Base-by-base conservation (phyloP, 2,329 filamentous ascomycete genomes). In the Ophiostoma himal-ulmi region DNA sequence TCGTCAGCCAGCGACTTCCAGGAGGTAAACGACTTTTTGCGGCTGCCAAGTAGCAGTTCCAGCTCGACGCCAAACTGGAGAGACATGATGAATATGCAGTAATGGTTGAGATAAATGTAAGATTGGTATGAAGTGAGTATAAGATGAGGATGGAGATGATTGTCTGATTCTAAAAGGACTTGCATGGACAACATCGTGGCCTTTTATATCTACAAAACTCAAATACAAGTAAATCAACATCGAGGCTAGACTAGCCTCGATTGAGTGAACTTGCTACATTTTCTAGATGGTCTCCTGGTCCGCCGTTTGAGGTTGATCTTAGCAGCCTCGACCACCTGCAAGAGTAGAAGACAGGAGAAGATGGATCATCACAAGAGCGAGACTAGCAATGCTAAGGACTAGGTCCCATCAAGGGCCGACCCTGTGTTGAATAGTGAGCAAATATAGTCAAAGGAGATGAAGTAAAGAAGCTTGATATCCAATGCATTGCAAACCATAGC, bases 21-120 rank as follows among this genome's bases (percentile, higher is more conserved):
- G 1, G 70, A 69, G 4, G 75, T 74, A 10, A 76, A 76, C 11
- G 74, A 71, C 71, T 77, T 79, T 48, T 78, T 77, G 65, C 75
- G 76, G 70, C 77, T 75, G 13, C 74, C 76, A 3, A 81, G 73
- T 6, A 80, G 77, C 3, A 81, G 74, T 73, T 81, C 80, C 30
- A 81, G 75, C 73, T 81, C 80, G 26, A 81, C 72, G 26, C 80
- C 80, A 67, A 81, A 81, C 41, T 74, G 73, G 52, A 77, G 73
- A 2, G 71, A 41, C 65, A 69, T 66, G 20, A n/a, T 52, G 52
- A 62, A 20, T 20, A 48, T 52, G 13, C 5, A 44, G 41, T 20
- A 3, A 44, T 54, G n/a, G 22, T 10, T 26, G 10, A 22, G 48
- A 22, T 54, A 26, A 52, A 14, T 34, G n/a, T 4, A 57, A 5